Conservation (phyloP, 306 rosid genomes). For the Acacia crassicarpa region DNA sequence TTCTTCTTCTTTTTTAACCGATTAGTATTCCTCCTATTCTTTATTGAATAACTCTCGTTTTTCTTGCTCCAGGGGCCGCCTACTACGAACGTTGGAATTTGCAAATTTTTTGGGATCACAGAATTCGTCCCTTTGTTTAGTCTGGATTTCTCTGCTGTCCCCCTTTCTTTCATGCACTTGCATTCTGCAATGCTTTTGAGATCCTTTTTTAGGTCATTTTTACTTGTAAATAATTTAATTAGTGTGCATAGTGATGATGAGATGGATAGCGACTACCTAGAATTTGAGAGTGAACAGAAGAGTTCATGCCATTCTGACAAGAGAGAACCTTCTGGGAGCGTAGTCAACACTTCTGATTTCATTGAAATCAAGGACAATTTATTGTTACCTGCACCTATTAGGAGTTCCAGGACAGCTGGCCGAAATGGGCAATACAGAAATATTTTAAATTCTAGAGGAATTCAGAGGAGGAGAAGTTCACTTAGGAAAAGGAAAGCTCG, state of each 20-base stretch:
- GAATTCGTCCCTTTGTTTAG: constrained; percentile 52
- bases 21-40: not conserved
- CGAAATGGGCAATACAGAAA: constrained; percentile 44
- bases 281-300: constrained; percentile 21
- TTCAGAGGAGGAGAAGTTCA: constrained; percentile 61
- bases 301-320: not conserved
- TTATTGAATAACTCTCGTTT: not conserved
- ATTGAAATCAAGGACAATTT: constrained; percentile 22
- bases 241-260: constrained; percentile 34
- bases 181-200: constrained; percentile 43
- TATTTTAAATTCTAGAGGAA: constrained; percentile 38
- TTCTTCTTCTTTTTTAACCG: not conserved
- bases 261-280: constrained; percentile 31
- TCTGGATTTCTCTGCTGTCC: constrained; percentile 78
- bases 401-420: constrained; percentile 43
- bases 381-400: constrained; percentile 30
- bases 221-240: constrained; percentile 29
- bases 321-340: constrained; percentile 22
- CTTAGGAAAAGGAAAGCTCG: constrained; percentile 53
- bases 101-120: constrained; percentile 51
- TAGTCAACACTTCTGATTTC: constrained; percentile 15
- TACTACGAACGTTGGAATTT: constrained; percentile 42
- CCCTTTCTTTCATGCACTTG: constrained; percentile 54
- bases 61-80: constrained; percentile 54
- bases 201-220: constrained; percentile 31